Conservation (phyloP, 768 basidiomycete species). For the Mycena chlorophos region DNA sequence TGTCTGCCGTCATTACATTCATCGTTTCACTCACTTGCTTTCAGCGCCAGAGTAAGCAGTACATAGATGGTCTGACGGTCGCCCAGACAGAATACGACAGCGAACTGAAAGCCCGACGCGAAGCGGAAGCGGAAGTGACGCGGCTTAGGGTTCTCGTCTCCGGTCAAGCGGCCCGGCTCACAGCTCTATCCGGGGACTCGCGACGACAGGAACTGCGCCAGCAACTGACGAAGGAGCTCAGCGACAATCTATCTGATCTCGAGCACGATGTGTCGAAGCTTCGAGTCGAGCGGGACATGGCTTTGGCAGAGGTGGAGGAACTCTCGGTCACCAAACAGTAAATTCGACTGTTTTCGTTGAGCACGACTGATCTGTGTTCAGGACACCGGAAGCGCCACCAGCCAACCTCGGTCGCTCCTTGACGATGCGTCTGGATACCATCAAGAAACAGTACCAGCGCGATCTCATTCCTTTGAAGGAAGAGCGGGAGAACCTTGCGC, state of each 20-base stretch:
- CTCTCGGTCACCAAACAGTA: conserved; percentile 75
- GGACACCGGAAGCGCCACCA: conserved; percentile 39
- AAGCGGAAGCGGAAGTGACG: conserved; percentile 90
- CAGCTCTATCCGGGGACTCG: conserved; percentile 79
- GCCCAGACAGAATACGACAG: conserved; percentile 94
- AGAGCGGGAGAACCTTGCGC: conserved; percentile 72
- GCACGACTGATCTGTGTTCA: conserved; percentile 20
- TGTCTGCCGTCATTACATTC: conserved; percentile 24
- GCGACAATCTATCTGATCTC: conserved; percentile 70
- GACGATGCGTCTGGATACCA: conserved; percentile 79
- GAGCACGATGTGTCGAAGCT: conserved; percentile 87
- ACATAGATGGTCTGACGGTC: conserved; percentile 87
- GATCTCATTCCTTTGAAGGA: conserved; percentile 84
- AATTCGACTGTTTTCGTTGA: conserved; percentile 23
- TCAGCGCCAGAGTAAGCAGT: conserved; percentile 88
- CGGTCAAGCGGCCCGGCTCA: conserved; percentile 85
- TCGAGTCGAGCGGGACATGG: conserved; percentile 86
- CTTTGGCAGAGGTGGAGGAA: conserved; percentile 92
- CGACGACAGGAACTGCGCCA: conserved; percentile 77
- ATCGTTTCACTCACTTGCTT: conserved; percentile 3
- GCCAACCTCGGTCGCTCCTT: conserved; percentile 65
- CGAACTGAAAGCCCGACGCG: conserved; percentile 83
- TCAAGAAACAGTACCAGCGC: conserved; percentile 84
- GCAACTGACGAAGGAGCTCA: conserved; percentile 76
- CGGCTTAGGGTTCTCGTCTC: conserved; percentile 81